Base-by-base conservation (phyloP, 768 basidiomycete genomes). In the Clavaria fumosa region DNA sequence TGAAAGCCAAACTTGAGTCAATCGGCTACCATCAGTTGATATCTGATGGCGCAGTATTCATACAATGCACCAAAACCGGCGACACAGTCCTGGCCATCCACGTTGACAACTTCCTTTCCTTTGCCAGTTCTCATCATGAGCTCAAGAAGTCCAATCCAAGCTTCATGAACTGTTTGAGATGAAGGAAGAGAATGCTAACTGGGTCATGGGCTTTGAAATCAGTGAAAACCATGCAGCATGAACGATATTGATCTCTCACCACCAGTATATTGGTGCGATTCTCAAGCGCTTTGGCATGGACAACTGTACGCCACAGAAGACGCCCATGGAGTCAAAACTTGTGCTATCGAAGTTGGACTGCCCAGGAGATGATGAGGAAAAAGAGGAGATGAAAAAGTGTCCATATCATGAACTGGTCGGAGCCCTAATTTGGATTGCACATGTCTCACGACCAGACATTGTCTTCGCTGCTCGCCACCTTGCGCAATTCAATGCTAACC, bases 41-140 rank as follows among this genome's bases (percentile, higher is more conserved):
- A 1, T 51, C 51, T 12, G 56, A 66, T 27, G 47, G 47, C 0
- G 64, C 58, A 31, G 43, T 64, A 6, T 63, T 61, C 34, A 48
- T 43, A 20, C 21, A 19, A 10, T 5, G 10, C 11, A 14, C 26
- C 0, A 34, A 41, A 0, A 19, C 23, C 0, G 49, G 51, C 0
- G 54, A 35, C 0, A 41, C 59, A 41, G 1, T n/a, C n/a, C n/a
- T n/a, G n/a, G n/a, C n/a, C n/a, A n/a, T n/a, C n/a, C n/a, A n/a
- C n/a, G n/a, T n/a, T n/a, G n/a, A n/a, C n/a, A n/a, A n/a, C n/a
- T n/a, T n/a, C n/a, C n/a, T n/a, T n/a, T n/a, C n/a, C n/a, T 49
- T 49, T 3, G 45, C 50, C 0, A 41, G 37, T 32, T 42, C 46
- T 11, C 32, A 20, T 22, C 33, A 17, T 0, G 47, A 39, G 1